Evolutionary conservation across 441 rosid species (phyloP).

Genomic region (Corymbia calophylla): DNA sequence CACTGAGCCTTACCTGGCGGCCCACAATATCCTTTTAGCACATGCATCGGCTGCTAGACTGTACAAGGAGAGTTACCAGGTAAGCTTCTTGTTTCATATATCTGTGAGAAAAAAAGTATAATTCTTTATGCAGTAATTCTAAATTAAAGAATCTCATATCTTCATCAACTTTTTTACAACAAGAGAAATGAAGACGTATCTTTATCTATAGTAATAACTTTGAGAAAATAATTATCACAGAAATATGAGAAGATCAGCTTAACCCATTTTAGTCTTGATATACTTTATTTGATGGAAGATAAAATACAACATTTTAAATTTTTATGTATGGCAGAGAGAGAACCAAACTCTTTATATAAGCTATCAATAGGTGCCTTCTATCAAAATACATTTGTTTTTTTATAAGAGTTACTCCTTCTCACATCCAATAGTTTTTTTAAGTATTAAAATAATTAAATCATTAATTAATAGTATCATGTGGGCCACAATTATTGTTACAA

Average conservation of each 20-base stretch:
- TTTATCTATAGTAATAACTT: background rate
- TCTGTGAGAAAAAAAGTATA: background rate
- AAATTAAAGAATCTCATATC: background rate
- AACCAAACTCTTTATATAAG: background rate
- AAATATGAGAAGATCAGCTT: background rate
- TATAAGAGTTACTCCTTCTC: background rate
- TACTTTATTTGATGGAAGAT: background rate
- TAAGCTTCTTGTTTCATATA: background rate
- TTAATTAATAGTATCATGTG: background rate
- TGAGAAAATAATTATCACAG: background rate
- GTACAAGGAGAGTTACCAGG: constrained; percentile 52
- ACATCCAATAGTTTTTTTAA: background rate
- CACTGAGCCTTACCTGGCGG: constrained; percentile 54
- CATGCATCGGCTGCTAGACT: constrained; percentile 62
- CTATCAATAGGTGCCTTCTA: background rate
- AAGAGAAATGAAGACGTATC: background rate
- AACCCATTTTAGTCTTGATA: background rate
- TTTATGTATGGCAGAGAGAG: background rate
- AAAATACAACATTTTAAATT: too few relatives aligned
- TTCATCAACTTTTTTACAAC: background rate
- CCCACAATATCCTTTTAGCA: constrained; percentile 58
- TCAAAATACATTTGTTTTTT: too few relatives aligned
- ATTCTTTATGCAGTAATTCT: background rate
- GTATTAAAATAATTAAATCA: background rate
- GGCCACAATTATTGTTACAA: background rate